Percentiles rank a stretch among this genome's conserved stretches.
These are phyloP conservation scores for Exophiala spinifera DNA, from an alignment of 2,329 filamentous ascomycete genomes.

Conservation along the genomic window DNA sequence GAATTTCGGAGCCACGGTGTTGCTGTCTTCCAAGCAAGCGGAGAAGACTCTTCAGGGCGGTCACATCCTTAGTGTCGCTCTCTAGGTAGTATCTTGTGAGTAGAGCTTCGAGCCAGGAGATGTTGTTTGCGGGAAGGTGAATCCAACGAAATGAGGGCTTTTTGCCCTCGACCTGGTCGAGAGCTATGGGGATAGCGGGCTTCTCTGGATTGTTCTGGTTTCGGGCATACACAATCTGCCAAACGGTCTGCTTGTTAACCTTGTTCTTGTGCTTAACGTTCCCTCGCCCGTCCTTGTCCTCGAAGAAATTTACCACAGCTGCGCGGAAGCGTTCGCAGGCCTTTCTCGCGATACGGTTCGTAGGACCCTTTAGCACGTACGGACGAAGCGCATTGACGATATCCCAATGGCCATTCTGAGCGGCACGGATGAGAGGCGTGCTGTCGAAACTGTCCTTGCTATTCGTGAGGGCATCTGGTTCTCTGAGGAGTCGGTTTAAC, in stretches of 20 bases:
- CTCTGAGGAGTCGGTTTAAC: constrained; percentile 26
- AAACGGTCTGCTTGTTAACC: constrained; percentile 50
- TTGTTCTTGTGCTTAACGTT: constrained; percentile 7
- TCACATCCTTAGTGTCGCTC: constrained; percentile 59
- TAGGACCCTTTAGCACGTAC: constrained; percentile 38
- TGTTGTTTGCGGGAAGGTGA: constrained; percentile 51
- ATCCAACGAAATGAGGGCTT: constrained; percentile 46
- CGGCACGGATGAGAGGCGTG: constrained; percentile 41
- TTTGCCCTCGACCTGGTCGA: constrained; percentile 44
- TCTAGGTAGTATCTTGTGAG: constrained; percentile 65
- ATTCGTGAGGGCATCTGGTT: constrained; percentile 10
- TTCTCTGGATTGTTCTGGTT: constrained; percentile 43
- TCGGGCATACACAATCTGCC: constrained; percentile 52
- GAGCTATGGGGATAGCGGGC: constrained; percentile 47
- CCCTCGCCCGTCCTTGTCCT: constrained; percentile 21
- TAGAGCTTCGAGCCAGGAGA: constrained; percentile 61
- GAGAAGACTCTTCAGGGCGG: constrained; percentile 58
- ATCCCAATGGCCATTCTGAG: constrained; percentile 39
- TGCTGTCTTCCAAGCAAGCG: constrained; percentile 26
- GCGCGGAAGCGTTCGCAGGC: constrained; percentile 52
- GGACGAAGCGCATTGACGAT: constrained; percentile 35
- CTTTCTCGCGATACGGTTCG: constrained; percentile 40
- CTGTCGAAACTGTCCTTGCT: constrained; percentile 43
- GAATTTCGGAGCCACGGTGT: constrained; percentile 32
- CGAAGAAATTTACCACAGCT: constrained; percentile 52